These are phyloP conservation scores for Penicillium sp. DNA, from an alignment of 2,329 filamentous ascomycete genomes.

Conservation along the genomic window DNA sequence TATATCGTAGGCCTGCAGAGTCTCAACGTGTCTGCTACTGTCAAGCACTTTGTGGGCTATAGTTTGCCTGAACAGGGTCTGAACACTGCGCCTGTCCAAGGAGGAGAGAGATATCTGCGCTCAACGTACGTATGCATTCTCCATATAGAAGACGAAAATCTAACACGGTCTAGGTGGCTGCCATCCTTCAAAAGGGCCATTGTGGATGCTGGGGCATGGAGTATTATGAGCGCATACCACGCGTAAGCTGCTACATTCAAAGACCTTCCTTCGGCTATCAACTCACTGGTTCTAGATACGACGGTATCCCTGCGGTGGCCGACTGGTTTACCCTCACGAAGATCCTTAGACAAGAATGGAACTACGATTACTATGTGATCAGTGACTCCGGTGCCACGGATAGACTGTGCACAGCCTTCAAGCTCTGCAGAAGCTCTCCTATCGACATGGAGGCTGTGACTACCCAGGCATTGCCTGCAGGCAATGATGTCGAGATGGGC, in stretches of 20 bases:
- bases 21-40: slow-evolving; percentile 58
- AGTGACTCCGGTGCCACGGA: slow-evolving; percentile 64
- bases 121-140: slow-evolving; percentile 49
- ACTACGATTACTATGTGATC: slow-evolving; percentile 58
- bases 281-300: slow-evolving; percentile 43
- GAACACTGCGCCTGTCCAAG: slow-evolving; percentile 55
- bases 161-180: slow-evolving; percentile 34
- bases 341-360: slow-evolving; percentile 63
- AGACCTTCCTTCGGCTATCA: no score
- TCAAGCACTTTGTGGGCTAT: slow-evolving; percentile 68
- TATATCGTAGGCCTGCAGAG: slow-evolving; percentile 56
- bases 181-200: slow-evolving; percentile 61
- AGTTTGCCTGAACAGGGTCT: slow-evolving; percentile 62
- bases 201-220: slow-evolving; percentile 58
- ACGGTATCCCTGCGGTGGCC: slow-evolving; percentile 60
- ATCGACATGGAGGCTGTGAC: slow-evolving; percentile 60
- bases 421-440: slow-evolving; percentile 52
- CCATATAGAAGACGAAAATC: no score
- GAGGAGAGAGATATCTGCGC: slow-evolving; percentile 48
- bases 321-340: slow-evolving; percentile 58
- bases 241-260: slow-evolving; percentile 36
- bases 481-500: slow-evolving; percentile 67
- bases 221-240: slow-evolving; percentile 67
- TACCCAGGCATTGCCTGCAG: slow-evolving; percentile 54
- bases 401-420: slow-evolving; percentile 56